Evolutionary conservation across 306 rosid species (phyloP), one percentile per base, ranked within the genome.

Genomic region (Elaeagnus macrophylla): DNA sequence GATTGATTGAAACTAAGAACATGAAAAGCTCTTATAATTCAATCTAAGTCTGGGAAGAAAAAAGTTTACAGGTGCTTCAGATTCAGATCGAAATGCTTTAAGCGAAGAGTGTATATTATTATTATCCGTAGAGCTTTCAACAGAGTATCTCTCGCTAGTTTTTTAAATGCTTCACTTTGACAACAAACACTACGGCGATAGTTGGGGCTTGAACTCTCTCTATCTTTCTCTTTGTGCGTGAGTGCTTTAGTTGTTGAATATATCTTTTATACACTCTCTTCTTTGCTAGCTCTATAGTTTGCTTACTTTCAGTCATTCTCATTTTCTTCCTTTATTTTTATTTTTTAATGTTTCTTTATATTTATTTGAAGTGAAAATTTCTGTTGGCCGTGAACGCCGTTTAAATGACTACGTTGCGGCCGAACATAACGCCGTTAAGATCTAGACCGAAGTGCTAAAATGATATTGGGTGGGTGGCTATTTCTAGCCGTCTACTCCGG

Each of bases 381-480:
- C 89, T 83, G 95, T 80, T 51, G 73, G 67, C 10, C 45, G 16
- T 1, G n/a, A 50, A 70, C 78, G 67, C 83, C 81, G 87, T 82
- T 70, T 15, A 5, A 0, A 8, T 56, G 58, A 78, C 82, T 75
- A 12, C 81, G 91, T 75, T 78, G 75, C 81, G 81, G 87, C 80
- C 54, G 59, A 20, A 14, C 18, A 72, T 25, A 64, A 85, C 95
- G 79, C 1, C 55, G 86, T 75, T 67, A 70, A 15, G 2, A 20
- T 7, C 18, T 10, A 12, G 43, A 44, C 51, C 72, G 56, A 62
- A 66, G 56, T 70, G 4, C 1, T 0, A 2, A 25, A 25, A 25
- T 2, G 32, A 25, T 25, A 25, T 2, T 25, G 2, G 32, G 32
- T 25, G 59, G 72, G 38, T 39, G 39, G 59, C 48, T 17, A 46